phyloP scores from a whole-genome alignment of 148 eudicot genomes.

The Dysphania ambrosioides region DNA sequence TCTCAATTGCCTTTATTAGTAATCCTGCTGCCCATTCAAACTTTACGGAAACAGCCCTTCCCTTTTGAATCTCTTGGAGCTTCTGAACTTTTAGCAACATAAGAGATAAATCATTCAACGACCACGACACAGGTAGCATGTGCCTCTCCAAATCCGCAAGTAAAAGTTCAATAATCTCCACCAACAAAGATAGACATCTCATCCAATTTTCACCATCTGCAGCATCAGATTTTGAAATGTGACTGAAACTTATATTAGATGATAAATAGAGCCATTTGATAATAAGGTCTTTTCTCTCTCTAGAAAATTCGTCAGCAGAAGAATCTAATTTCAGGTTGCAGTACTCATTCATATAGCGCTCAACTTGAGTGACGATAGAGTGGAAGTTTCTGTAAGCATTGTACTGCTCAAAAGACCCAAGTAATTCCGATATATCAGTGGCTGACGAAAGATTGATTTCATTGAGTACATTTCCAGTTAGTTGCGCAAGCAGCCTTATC shows the following conservation, averaged over 20 bases:
- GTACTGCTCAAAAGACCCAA: constrained; percentile 97
- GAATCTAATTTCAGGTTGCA: constrained; percentile 57
- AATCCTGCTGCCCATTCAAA: constrained; percentile 94
- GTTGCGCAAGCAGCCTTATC: constrained; percentile 72
- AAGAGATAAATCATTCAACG: constrained; percentile 49
- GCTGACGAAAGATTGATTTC: constrained; percentile 94
- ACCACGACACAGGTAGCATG: constrained; percentile 53
- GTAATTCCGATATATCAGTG: constrained; percentile 85
- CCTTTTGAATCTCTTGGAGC: constrained; percentile 48
- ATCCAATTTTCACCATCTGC: constrained; percentile 45
- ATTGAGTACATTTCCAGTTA: constrained; percentile 77
- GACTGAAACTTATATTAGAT: constrained; percentile 38
- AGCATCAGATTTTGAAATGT: constrained; percentile 38
- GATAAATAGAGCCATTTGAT: constrained; percentile 60
- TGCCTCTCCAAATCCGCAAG: constrained; percentile 34
- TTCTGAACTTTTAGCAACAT: constrained; percentile 41
- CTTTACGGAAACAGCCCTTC: constrained; percentile 46
- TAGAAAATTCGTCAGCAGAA: constrained; percentile 35
- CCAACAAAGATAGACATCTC: constrained; percentile 43
- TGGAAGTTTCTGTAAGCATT: constrained; percentile 78
- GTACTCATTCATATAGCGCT: constrained; percentile 62
- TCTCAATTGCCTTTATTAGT: constrained; percentile 77
- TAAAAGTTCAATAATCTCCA: constrained; percentile 59
- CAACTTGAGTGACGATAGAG: constrained; percentile 47
- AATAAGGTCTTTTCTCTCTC: constrained; percentile 44